Evolutionary conservation across 2,329 filamentous ascomycete species (phyloP), one percentile per base, ranked within the genome.

Genomic region (Botrytis hyacinthi): DNA sequence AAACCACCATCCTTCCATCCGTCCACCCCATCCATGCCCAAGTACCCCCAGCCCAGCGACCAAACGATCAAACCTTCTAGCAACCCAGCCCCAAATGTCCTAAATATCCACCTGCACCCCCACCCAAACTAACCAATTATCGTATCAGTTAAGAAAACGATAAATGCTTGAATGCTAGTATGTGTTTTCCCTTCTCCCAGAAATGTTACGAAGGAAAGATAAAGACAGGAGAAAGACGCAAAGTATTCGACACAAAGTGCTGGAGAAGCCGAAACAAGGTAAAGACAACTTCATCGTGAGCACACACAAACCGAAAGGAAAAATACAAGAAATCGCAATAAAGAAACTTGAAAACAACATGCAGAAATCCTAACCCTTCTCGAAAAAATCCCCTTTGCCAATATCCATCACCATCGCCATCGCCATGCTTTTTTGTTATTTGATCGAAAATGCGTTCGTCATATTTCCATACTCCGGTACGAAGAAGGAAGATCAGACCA

Each of bases 371-470:
- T 68, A 48, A 44, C 71, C 65, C 42, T 73, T 60, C 66, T 70
- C 57, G 37, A 26, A 46, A 46, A 70, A 70, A 62, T 16, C 66
- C 59, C 54, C 44, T 60, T 62, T 61, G 40, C 71, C 63, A 73
- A 73, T 69, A 73, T 62, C 71, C 71, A 73, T 60, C 61, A 57
- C 65, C 57, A 68, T 65, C 66, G 66, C 65, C 57, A 72, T 65
- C 66, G 66, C 72, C 72, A 75, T 75, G 74, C 74, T 73, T 75
- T 73, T 74, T 74, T 63, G 48, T 70, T 54, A 29, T 73, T 67
- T 59, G 71, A 63, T 59, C 51, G 65, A 73, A 62, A 73, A 60
- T 69, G 63, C 63, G 54, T 59, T 44, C 22, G 71, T 70, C 65
- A n/a, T 61, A 29, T 72, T 37, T 73, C 71, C 65, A 73, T 48